Base-by-base conservation (phyloP, 176 grass and related monocot genomes). In the Aechmea fasciata region DNA sequence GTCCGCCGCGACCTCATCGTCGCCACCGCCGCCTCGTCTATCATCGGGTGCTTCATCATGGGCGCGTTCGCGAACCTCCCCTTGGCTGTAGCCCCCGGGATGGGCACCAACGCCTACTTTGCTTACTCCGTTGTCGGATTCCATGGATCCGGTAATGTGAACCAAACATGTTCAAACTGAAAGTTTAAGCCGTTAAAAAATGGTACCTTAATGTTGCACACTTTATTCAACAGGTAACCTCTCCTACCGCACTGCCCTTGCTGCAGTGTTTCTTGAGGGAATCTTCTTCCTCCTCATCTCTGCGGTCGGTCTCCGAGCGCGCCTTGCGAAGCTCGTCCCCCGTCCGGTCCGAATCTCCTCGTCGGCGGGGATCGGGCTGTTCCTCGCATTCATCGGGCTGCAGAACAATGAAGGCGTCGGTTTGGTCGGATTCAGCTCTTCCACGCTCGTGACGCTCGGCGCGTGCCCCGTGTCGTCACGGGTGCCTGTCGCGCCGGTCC, bases 51-150 rank as follows among this genome's bases (percentile, higher is more conserved):
- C 29, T 81, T 89, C 73, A 82, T 94, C 77, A 94, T 94, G 86
- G 86, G 90, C 10, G 52, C 77, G 47, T 84, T 94, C 50, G 90
- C 90, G 20, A 94, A 94, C 74, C 84, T 94, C 13, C 86, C 90
- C 7, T 52, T 94, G 18, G 90, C 83, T 19, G 73, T 89, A 2
- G 90, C 90, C 0, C 86, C 90, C 0, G 90, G 86, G 55, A 94
- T 94, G 90, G 90, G 90, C 51, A 82, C 86, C n/a, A 94, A 94
- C 64, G 90, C 90, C 26, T 94, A 94, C 78, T 94, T 94, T 71
- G 77, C 90, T 8, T 94, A 93, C 81, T 85, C 86, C 0, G 86
- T 93, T 22, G 86, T 93, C 11, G 90, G 90, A 0, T 93, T 84
- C 73, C 90, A 93, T 59, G 90, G 90, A 79, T 93, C 90, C 14